Percentiles rank a stretch among this genome's conserved stretches.
Evolutionary conservation across 257 asterid species (phyloP).

Genomic region (Catharanthus roseus): DNA sequence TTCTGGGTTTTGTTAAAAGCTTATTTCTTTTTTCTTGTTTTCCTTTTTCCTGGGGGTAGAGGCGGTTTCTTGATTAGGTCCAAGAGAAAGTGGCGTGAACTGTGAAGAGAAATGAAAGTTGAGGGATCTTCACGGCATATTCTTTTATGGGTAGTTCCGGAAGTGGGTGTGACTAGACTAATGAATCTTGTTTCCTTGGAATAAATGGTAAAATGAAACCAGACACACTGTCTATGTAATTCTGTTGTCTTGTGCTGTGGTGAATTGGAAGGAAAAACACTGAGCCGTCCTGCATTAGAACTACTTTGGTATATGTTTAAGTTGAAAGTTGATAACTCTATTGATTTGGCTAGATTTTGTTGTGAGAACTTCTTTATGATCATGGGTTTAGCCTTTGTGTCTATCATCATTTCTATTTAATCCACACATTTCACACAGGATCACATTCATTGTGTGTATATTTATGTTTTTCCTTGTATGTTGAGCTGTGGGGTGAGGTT

Average conservation of each 20-base stretch:
- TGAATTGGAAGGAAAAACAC: not conserved
- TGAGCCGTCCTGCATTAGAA: not conserved
- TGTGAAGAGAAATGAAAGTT: not conserved
- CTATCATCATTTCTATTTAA: not conserved
- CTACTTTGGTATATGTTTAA: not conserved
- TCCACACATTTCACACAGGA: not conserved
- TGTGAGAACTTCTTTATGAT: constrained; percentile 4
- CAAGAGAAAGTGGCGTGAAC: not conserved
- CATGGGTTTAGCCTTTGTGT: not conserved
- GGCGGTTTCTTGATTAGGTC: not conserved
- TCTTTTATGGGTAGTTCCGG: constrained; percentile 1
- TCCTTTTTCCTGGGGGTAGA: not conserved
- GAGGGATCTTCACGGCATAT: constrained; percentile 13
- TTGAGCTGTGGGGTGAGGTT: not conserved
- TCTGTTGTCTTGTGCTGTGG: not conserved
- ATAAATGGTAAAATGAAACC: not conserved
- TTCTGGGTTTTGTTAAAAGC: not conserved
- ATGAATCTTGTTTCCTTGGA: not conserved
- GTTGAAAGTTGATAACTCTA: not conserved
- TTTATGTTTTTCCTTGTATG: not conserved
- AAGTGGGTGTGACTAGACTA: not conserved
- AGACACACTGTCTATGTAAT: not conserved
- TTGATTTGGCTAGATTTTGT: constrained; percentile 1
- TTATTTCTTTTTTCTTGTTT: not conserved
- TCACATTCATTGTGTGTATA: not conserved